Evolutionary conservation across 1,284 basidiomycete genomes (phyloP), one percentile per base, ranked within the genome.

Genomic region (Naganishia cerealis): DNA sequence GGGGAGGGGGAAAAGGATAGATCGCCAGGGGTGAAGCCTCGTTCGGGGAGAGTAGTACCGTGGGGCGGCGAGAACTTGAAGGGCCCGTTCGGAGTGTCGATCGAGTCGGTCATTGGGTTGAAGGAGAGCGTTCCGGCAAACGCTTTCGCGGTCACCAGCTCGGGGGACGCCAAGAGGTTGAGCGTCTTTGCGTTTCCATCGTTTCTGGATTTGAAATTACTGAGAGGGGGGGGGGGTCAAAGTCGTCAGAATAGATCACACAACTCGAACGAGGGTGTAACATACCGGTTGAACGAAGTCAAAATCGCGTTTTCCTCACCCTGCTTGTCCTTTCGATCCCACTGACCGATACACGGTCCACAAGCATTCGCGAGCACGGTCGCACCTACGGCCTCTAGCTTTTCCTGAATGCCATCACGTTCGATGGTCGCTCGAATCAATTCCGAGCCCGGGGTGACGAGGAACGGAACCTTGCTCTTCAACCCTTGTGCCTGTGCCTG

Each of bases 331-430:
- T 90, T 88, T 53, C 96, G 87, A 80, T 98, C 94, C 96, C 96
- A 99, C 82, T 98, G 96, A 48, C 96, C 96, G 74, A 99, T 99
- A 79, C 96, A 99, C 39, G 96, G 96, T 65, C 96, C 96, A 75
- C 96, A 99, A 1, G 96, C 96, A 79, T 99, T 99, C 15, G 96
- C 95, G 39, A 99, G 84, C 16, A 99, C 95, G 48, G 89, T 86
- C 7, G 88, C 94, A 39, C 95, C 95, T 58, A 97, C 91, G 72
- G 87, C 87, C 78, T 94, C 86, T 46, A 99, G 83, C 53, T 86
- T 85, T 33, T 85, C 83, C 39, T 92, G 94, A 65, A 98, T 86
- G 36, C 90, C 86, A 77, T 99, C 96, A 46, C 95, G 88, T 81
- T 97, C 94, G 81, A 99, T 93, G 0, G 96, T 99, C 2, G 96